Evolutionary conservation across 257 asterid species (phyloP), one percentile per base, ranked within the genome.

Genomic region (Penstemon barbatus): DNA sequence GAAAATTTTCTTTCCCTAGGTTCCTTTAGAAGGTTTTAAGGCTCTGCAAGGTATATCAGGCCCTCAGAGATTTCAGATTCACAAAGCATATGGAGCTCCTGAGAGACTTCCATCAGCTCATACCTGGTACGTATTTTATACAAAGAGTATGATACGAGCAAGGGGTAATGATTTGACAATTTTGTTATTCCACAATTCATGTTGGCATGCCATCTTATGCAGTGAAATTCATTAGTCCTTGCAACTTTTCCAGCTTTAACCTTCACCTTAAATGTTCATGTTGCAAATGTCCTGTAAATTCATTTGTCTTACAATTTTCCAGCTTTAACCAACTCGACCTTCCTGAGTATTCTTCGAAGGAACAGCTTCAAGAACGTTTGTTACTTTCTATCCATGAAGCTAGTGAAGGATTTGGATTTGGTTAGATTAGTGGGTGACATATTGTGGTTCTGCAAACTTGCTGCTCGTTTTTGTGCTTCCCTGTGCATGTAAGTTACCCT

Each of bases 21-120:
- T 93, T 73, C 99, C 99, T 62, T 75, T 93, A 70, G 99, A 93
- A 78, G 99, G 99, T 71, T 93, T 93, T 48, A 90, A 90, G 81
- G 99, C 97, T 53, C 81, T 93, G 63, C 99, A 93, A 77, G 99
- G 97, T 66, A 90, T 93, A 74, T 93, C 99, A 25, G 99, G 99
- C 65, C 96, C 97, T 1, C 97, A 93, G 81, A 90, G 84, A 77
- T 93, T 93, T 80, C 99, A 93, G 83, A 85, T 93, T 78, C 99
- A 93, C 85, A 90, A 88, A 76, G 97, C 97, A 64, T 90, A 89
- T 79, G 97, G 96, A 61, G 95, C 96, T 75, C 97, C 97, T 7
- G 96, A 91, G 83, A 86, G 97, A 70, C 86, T 90, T 73, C 96
- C 96, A 13, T 89, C 96, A 51, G 97, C 99, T 75, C 97, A 93